These are phyloP conservation scores for Tulasnella sp. DNA, from an alignment of 768 basidiomycete species.

Conservation along the genomic window DNA sequence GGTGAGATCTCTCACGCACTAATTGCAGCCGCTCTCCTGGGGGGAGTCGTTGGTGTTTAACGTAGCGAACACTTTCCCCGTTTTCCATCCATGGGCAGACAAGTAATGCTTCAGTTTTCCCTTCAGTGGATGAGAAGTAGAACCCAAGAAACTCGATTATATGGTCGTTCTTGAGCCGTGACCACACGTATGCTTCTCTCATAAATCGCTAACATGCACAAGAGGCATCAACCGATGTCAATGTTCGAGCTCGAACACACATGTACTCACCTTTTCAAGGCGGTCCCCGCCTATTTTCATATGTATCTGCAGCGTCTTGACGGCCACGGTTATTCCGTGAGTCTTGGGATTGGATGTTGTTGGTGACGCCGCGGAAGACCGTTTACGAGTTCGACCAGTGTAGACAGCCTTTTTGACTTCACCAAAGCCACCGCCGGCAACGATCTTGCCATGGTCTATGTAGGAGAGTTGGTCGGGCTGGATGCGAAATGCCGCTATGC, in stretches of 20 bases:
- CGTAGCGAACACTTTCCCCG: neutral
- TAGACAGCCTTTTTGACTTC: neutral
- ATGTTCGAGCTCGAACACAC: no score
- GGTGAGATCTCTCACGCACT: neutral
- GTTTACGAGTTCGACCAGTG: neutral
- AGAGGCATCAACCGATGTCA: no score
- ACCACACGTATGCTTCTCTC: neutral
- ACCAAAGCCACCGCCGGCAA: neutral
- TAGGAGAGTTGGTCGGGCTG: neutral
- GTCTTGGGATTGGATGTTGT: neutral
- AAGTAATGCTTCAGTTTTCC: neutral
- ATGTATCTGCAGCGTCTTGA: neutral
- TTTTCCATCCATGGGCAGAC: neutral
- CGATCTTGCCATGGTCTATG: neutral
- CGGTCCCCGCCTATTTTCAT: neutral
- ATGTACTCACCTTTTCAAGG: neutral
- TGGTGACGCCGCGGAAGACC: neutral
- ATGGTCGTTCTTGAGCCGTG: neutral
- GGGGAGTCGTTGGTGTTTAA: neutral
- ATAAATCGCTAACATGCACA: neutral
- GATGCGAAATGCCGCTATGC: neutral
- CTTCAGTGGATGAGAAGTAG: neutral
- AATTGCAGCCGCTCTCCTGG: neutral
- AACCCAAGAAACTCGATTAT: neutral
- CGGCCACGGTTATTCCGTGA: neutral